A percentile compares a stretch with the other conserved stretches of the same genome.
phyloP scores from a whole-genome alignment of 2,329 filamentous ascomycete species.

The Xylariaceae sp. region DNA sequence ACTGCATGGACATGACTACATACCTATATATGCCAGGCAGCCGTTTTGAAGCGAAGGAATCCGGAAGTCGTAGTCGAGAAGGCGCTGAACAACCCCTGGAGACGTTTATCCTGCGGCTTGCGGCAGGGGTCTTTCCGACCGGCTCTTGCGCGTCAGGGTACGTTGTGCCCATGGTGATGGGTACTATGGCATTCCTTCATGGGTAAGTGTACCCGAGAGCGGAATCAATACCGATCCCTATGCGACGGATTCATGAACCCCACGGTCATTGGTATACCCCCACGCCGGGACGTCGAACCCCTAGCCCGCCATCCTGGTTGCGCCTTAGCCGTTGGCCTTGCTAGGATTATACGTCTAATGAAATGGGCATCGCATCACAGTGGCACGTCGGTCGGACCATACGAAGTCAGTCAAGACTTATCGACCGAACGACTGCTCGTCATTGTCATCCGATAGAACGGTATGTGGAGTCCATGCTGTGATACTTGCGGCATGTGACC shows the following conservation, averaged over 20 bases:
- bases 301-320: not conserved
- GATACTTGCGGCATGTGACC: not conserved
- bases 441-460: too few species aligned
- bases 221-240: not conserved
- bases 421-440: not conserved
- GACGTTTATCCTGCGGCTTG: not conserved
- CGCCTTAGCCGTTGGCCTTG: not conserved
- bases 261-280: not conserved
- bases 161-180: not conserved
- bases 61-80: not conserved
- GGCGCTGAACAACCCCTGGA: not conserved
- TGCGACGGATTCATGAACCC: not conserved
- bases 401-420: not conserved
- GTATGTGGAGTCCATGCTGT: not conserved
- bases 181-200: not conserved
- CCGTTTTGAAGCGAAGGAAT: not conserved
- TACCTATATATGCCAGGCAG: too few species aligned
- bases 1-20: too few species aligned
- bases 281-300: not conserved
- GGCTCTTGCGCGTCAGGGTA: not conserved
- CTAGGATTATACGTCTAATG: not conserved
- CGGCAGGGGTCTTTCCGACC: not conserved
- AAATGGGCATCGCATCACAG: not conserved
- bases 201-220: not conserved
- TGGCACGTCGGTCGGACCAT: not conserved